Evolutionary conservation across 768 basidiomycete species (phyloP), one percentile per base, ranked within the genome.

Genomic region (Mycena sanguinolenta): DNA sequence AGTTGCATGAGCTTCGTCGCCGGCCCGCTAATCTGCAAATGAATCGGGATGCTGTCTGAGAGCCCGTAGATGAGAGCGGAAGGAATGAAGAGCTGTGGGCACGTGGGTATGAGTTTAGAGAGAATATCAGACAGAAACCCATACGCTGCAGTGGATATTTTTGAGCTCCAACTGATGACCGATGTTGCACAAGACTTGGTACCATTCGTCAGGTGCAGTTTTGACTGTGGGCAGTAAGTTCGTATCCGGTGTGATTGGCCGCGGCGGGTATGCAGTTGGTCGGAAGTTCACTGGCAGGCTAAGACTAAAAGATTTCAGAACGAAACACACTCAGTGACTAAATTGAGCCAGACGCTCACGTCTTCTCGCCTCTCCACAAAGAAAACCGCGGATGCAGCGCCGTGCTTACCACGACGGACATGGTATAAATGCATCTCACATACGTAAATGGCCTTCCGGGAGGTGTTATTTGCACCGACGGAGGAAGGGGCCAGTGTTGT

Each of bases 171-270:
- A 77, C 16, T 67, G 49, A 57, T 67, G 60, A 64, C 54, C 72
- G 81, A 68, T 19, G 71, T 72, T 27, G 77, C 80, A 39, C 71
- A 77, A 7, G 36, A 82, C 70, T 71, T 86, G 80, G 60, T 75
- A 27, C 86, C 86, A 86, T 63, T 87, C 85, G 67, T 86, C 86
- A 2, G 85, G 84, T 1, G 80, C 77, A 0, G 78, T 72, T 70
- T 87, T 87, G 55, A 86, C 71, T 3, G 83, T 82, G 5, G 79
- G 77, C 54, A 84, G 70, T 61, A 87, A 84, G 6, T 79, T 73
- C 16, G 79, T 72, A 17, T 82, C 75, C 1, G 79, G 72, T 44
- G 84, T 76, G 13, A 86, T 79, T 4, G 86, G 83, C 13, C 77
- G 74, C 19, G 75, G 77, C 0, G 86, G 82, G 23, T 80, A 77